Conservation (phyloP, 371 early-diverging fungal genomes). For the Funneliformis caledonium region DNA sequence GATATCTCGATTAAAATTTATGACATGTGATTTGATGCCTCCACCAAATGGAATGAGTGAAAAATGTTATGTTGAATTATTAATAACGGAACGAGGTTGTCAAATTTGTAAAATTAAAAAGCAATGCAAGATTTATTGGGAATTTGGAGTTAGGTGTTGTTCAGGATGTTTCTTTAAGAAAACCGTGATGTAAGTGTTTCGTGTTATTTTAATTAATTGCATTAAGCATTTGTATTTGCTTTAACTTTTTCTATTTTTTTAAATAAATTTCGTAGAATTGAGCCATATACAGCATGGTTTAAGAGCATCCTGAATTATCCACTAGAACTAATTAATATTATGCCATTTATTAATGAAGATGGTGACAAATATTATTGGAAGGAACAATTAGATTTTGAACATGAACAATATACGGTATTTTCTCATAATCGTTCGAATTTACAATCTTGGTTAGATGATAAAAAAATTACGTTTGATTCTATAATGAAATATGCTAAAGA, state of each 20-base stretch:
- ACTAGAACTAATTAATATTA: neutral
- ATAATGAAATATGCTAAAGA: neutral
- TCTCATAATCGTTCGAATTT: neutral
- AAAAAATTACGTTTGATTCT: neutral
- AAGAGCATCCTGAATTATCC: neutral
- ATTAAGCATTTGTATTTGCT: no score
- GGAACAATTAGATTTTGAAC: neutral
- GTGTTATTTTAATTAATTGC: no score
- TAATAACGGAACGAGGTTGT: neutral
- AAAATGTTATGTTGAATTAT: conserved; percentile 8
- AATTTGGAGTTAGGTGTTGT: conserved; percentile 6
- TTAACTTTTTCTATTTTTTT: neutral
- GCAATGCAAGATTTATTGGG: conserved; percentile 19
- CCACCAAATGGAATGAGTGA: conserved; percentile 13
- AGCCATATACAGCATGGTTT: no score
- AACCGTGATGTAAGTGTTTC: neutral
- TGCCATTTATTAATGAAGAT: neutral
- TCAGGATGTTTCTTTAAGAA: neutral
- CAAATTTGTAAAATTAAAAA: conserved; percentile 9
- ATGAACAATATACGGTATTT: neutral
- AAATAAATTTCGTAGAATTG: neutral
- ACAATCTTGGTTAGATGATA: neutral
- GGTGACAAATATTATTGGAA: neutral
- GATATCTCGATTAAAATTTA: conserved; percentile 11
- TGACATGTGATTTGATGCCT: neutral